Conservation (phyloP, 2,329 filamentous ascomycete species). For the Phialocephala sp. region DNA sequence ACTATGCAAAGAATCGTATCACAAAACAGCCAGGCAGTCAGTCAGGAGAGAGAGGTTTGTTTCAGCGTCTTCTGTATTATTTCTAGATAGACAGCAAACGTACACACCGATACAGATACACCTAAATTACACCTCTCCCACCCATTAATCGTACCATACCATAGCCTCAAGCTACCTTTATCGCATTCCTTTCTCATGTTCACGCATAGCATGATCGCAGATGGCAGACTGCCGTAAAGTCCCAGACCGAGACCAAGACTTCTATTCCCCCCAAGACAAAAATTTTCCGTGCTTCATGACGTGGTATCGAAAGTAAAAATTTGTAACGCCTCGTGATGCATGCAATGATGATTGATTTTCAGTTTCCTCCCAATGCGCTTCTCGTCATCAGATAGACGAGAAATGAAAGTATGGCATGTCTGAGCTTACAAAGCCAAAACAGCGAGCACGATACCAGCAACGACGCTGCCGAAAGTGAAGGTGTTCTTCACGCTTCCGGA, state of each 20-base stretch:
- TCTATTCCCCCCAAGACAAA: not conserved
- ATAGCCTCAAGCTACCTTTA: not conserved
- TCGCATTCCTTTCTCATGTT: not conserved
- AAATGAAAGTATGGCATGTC: not conserved
- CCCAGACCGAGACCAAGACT: slow-evolving; percentile 15
- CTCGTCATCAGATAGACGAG: not conserved
- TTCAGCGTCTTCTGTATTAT: not conserved
- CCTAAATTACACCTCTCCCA: not conserved
- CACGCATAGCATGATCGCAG: not conserved
- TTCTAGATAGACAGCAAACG: not conserved
- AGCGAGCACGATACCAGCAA: slow-evolving; percentile 37
- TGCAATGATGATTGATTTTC: slow-evolving; percentile 3
- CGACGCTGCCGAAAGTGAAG: slow-evolving; percentile 36
- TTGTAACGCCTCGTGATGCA: slow-evolving; percentile 5
- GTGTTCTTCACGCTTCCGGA: slow-evolving; percentile 42
- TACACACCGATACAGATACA: not conserved
- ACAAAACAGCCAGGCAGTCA: too few species aligned
- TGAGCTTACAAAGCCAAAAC: slow-evolving; percentile 35
- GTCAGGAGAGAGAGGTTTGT: not conserved
- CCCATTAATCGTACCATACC: not conserved
- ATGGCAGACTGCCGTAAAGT: slow-evolving; percentile 21
- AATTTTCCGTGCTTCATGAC: not conserved
- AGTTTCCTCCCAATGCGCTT: slow-evolving; percentile 13
- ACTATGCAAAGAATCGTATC: too few species aligned
- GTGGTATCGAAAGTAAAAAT: slow-evolving; percentile 8